Evolutionary conservation across 176 grass and related monocot species (phyloP).

Genomic region (Hsuehochloa calcarea): DNA sequence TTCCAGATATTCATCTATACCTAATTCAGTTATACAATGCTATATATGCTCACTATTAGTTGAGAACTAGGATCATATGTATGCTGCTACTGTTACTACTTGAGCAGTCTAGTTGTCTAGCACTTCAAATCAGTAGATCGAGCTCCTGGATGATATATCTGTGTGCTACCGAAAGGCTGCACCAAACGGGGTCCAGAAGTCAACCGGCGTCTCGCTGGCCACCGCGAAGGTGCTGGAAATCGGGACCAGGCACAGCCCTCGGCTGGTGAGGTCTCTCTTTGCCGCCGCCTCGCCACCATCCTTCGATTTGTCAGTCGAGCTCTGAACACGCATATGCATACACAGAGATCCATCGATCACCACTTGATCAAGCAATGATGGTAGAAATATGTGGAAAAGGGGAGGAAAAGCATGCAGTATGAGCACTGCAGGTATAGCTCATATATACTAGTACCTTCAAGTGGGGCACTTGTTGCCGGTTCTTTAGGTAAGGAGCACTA

Average conservation of each 20-base stretch:
- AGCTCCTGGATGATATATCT: neutral
- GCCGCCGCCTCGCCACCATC: constrained; percentile 28
- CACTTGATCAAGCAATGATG: neutral
- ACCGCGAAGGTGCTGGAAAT: constrained; percentile 82
- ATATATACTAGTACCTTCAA: constrained; percentile 42
- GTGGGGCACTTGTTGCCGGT: constrained; percentile 60
- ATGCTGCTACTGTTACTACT: neutral
- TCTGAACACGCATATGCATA: neutral
- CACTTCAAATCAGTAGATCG: neutral
- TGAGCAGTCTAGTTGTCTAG: neutral
- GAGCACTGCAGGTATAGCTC: neutral
- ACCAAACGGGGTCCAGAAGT: constrained; percentile 81
- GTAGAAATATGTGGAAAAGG: neutral
- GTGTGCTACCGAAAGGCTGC: constrained; percentile 55
- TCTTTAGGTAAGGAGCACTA: constrained; percentile 82
- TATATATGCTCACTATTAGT: neutral
- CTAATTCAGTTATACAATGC: neutral
- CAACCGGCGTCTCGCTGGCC: constrained; percentile 60
- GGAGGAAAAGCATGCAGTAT: neutral
- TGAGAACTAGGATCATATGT: neutral
- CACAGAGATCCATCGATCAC: neutral
- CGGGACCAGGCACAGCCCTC: constrained; percentile 85
- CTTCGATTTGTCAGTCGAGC: neutral
- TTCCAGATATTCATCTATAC: constrained; percentile 37
- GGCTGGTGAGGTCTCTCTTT: constrained; percentile 51